Evolutionary conservation across 805 yeast species (phyloP), one percentile per base, ranked within the genome.

Genomic region (Ogataea populi-albae): DNA sequence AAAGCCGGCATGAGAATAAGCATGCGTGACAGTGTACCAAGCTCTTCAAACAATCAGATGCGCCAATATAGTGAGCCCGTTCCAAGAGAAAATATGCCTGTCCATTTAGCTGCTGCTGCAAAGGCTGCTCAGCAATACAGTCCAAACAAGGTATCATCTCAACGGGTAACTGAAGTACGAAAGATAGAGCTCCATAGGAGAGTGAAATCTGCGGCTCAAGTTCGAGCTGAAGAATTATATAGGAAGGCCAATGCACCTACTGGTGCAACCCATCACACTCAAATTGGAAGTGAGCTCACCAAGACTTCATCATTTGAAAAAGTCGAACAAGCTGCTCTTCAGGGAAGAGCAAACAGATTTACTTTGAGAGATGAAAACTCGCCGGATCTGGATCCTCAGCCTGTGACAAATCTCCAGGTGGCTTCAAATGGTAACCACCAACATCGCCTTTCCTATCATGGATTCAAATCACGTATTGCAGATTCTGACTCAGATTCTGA

Each of bases 401-500:
- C 36, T 37, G 17, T 42, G 25, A 23, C 37, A 40, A 41, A 34
- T 44, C 38, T 61, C 19, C 38, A 56, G 2, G 35, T 47, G 19
- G 41, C 37, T 17, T 7, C 21, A n/a, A 47, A 17, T 32, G 14
- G 21, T 9, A 9, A 25, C 15, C 23, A 21, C 23, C 30, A 27
- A 16, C 40, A 35, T 20, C 45, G 25, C n/a, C 25, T 36, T 9
- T 24, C 30, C 9, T 27, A 17, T 21, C 30, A 27, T 27, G 40
- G 42, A 5, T 73, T 67, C 57, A 71, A 62, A 38, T 79, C 86
- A 1, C 66, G 86, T 47, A 72, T 79, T 43, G 66, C 65, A 4
- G 87, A 81, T 51, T 77, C 84, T 3, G 85, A 79, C 49, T 79
- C 81, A 10, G 86, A 79, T 29, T 55, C 54, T 10, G 77, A 71